Conservation (phyloP, 2,329 filamentous ascomycete genomes). For the Epichloe coenophiala region DNA sequence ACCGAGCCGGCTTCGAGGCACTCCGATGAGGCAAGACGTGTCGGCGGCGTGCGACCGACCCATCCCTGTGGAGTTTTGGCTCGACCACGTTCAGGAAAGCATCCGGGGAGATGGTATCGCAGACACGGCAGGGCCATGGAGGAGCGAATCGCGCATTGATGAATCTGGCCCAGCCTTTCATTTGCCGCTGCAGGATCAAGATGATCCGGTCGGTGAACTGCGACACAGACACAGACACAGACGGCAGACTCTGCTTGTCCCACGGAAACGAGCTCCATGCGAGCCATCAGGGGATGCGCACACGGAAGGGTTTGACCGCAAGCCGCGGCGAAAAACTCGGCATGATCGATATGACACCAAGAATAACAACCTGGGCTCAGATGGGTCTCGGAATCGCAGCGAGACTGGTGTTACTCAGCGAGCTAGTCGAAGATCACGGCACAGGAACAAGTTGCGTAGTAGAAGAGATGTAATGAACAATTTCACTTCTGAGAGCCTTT, state of each 20-base stretch:
- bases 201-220: background rate
- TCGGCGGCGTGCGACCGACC: background rate
- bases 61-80: background rate
- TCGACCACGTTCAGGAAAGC: background rate
- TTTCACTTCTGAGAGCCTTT: constrained; percentile 31
- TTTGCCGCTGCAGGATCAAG: background rate
- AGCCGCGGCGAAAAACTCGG: constrained; percentile 9
- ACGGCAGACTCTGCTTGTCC: background rate
- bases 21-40: background rate
- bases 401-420: background rate
- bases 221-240: background rate
- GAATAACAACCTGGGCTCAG: background rate
- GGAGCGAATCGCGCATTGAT: background rate
- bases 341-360: constrained; percentile 7
- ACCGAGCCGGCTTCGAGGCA: background rate
- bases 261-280: background rate
- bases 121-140: background rate
- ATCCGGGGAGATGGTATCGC: background rate
- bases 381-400: background rate
- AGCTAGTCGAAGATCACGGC: background rate
- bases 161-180: background rate
- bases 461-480: constrained; percentile 37
- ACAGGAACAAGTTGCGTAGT: constrained; percentile 17
- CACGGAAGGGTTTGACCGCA: constrained; percentile 4
- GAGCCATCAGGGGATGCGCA: background rate